Conservation (phyloP, 148 eudicot genomes). For the Cornus florida region DNA sequence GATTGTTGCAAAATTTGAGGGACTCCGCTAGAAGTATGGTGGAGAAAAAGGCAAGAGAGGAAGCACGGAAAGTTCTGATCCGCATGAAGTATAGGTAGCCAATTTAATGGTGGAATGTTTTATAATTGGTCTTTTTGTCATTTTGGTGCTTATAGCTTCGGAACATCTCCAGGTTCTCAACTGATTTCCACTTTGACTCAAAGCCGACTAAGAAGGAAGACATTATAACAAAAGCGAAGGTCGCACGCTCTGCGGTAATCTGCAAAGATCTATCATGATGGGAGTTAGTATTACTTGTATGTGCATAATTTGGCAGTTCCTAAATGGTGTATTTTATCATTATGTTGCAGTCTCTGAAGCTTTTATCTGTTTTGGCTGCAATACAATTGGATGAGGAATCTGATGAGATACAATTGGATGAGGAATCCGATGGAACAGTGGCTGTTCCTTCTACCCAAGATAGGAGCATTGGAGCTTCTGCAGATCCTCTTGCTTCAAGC, state of each 20-base stretch:
- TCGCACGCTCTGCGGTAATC: conserved; percentile 42
- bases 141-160: conserved; percentile 5
- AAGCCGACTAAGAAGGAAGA: conserved; percentile 61
- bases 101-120: background rate
- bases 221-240: conserved; percentile 39
- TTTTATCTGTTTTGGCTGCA: conserved; percentile 47
- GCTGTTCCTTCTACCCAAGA: too few species aligned
- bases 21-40: conserved; percentile 35
- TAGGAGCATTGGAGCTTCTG: conserved; percentile 17
- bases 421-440: too few species aligned
- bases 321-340: background rate
- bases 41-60: conserved; percentile 42
- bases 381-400: conserved; percentile 41
- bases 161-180: conserved; percentile 31
- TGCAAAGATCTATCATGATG: background rate
- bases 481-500: too few species aligned
- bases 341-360: conserved; percentile 38
- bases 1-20: conserved; percentile 27
- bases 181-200: conserved; percentile 42
- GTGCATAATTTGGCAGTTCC: background rate
- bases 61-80: conserved; percentile 41
- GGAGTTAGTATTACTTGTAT: background rate
- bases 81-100: conserved; percentile 54
- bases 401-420: conserved; percentile 40
- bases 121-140: background rate